Base-by-base conservation (phyloP, 345 rosid species). In the Erucastrum elatum region DNA sequence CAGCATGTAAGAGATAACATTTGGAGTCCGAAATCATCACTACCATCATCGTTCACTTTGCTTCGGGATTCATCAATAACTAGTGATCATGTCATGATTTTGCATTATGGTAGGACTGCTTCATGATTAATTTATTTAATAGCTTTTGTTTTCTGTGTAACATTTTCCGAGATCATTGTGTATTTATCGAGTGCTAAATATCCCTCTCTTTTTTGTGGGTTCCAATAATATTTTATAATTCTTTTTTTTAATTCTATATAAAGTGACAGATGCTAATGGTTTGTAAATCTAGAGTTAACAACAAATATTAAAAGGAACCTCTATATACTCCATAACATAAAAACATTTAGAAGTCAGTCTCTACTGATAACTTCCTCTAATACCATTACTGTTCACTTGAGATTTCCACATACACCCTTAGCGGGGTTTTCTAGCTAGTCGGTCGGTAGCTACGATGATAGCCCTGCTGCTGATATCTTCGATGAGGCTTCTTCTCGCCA, bases 401-500 rank as follows among this genome's bases (percentile, higher is more conserved):
- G 51, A 11, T 44, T 44, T 44, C n/a, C 51, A 44, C 51, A 2
- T 94, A 94, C 82, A 94, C 98, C n/a, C 4, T 90, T 94, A 97
- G 98, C 11, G 97, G 98, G 0, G 91, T 92, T 82, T 94, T 94
- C 58, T n/a, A n/a, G n/a, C n/a, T 92, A 7, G 97, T 97, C 60
- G 13, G 49, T 39, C 46, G 12, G 13, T 11, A 90, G 87, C 79
- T 91, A 94, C 49, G 97, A 90, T 64, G 88, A 92, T 74, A 92
- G 97, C 78, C 98, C 98, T 1, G 97, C 87, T 51, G 97, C 97
- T 61, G 85, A 41, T 41, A 41, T 80, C 77, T 94, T 94, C 68
- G 97, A 94, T 73, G 98, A 91, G 98, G 98, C 91, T 81, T 56
- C 80, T 27, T 70, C 53, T 35, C 21, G 31, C 5, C 66, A 67